A percentile compares a stretch with the other conserved stretches of the same genome.
These are phyloP conservation scores for Colletotrichum lini DNA, from an alignment of 2,329 filamentous ascomycete genomes.

Conservation along the genomic window DNA sequence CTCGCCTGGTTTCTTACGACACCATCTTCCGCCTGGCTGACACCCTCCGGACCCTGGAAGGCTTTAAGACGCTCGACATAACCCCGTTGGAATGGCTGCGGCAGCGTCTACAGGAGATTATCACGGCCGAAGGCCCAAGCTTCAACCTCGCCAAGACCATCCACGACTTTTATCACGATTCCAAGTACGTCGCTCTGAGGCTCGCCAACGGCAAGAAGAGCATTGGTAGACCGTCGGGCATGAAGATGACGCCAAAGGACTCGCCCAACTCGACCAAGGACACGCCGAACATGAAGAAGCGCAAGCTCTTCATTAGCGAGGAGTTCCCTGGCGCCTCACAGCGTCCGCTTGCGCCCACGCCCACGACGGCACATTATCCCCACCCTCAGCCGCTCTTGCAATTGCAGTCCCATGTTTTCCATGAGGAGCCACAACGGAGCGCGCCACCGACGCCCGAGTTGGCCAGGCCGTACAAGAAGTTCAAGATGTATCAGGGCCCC, in stretches of 20 bases:
- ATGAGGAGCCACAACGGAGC: slow-evolving; percentile 15
- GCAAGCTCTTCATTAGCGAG: slow-evolving; percentile 47
- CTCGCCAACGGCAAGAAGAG: slow-evolving; percentile 69
- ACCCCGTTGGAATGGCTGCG: slow-evolving; percentile 70
- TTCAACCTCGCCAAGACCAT: slow-evolving; percentile 68
- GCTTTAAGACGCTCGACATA: slow-evolving; percentile 65
- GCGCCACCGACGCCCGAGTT: slow-evolving; percentile 27
- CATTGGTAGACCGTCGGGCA: slow-evolving; percentile 69
- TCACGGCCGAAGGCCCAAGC: slow-evolving; percentile 56
- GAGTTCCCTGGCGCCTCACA: slow-evolving; percentile 18
- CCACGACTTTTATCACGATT: slow-evolving; percentile 70
- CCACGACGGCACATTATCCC: slow-evolving; percentile 3
- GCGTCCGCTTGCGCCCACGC: slow-evolving; percentile 26
- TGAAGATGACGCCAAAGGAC: slow-evolving; percentile 53
- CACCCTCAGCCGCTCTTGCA: neutral
- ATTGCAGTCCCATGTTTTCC: neutral
- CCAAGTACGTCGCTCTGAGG: slow-evolving; percentile 64
- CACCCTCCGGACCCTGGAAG: slow-evolving; percentile 67
- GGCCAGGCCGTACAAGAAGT: slow-evolving; percentile 28
- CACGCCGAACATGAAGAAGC: slow-evolving; percentile 49
- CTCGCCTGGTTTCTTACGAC: slow-evolving; percentile 65
- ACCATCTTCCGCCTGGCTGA: slow-evolving; percentile 70
- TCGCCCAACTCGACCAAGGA: slow-evolving; percentile 43
- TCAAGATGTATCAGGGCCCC: slow-evolving; percentile 6
- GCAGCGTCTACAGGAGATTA: slow-evolving; percentile 68